Conservation (phyloP, 106 monocot species). For the Posidonia australis region DNA sequence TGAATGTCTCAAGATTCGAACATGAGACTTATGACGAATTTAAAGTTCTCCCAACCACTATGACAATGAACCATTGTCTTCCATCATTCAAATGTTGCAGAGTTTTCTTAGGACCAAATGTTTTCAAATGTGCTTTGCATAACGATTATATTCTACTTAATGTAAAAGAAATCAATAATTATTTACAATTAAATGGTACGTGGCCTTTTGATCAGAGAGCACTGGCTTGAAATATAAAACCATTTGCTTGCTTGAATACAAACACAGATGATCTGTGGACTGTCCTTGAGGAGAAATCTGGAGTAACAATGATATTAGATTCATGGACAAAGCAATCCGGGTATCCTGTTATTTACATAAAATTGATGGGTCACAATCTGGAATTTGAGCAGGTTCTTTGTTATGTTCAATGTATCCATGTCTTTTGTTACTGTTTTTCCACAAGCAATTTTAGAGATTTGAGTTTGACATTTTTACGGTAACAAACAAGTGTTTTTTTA, state of each 20-base stretch:
- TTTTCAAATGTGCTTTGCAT: constrained; percentile 51
- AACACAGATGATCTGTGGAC: constrained; percentile 92
- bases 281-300: constrained; percentile 87
- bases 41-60: no score
- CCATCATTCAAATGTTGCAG: constrained; percentile 86
- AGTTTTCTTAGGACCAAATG: constrained; percentile 69
- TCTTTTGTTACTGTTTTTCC: neutral
- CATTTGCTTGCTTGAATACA: constrained; percentile 79
- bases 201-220: constrained; percentile 44
- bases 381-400: constrained; percentile 81
- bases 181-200: neutral
- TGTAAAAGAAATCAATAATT: neutral
- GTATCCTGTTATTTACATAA: constrained; percentile 75
- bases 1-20: no score
- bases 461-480: no score
- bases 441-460: neutral
- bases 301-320: constrained; percentile 62
- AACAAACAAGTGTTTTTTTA: no score
- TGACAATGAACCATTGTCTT: no score
- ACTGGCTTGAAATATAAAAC: constrained; percentile 81
- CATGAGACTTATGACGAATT: no score
- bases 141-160: neutral
- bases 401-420: no score
- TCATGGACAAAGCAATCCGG: constrained; percentile 97
- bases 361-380: constrained; percentile 27